Base-by-base conservation (phyloP, 768 basidiomycete genomes). In the Megacollybia marginata region DNA sequence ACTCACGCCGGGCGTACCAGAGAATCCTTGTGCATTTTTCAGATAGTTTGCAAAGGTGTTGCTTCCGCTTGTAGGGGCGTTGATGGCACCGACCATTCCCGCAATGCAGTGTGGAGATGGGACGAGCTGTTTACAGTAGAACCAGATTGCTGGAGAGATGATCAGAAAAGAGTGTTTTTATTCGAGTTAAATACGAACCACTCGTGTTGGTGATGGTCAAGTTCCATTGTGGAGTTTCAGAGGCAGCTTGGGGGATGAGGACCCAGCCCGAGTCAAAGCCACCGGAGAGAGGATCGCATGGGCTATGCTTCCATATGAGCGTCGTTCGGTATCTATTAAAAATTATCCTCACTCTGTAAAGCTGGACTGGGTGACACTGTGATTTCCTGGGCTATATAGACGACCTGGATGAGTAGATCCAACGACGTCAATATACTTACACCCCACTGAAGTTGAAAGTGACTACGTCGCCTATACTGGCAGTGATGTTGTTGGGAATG, bases 261-360 rank as follows among this genome's bases (percentile, higher is more conserved):
- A 80, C 65, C 66, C 66, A 77, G 23, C 78, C 79, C 16, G 80
- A 80, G 63, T 78, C 75, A 48, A 79, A 79, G 12, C 79, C 79
- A n/a, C 68, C 68, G 69, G 9, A 72, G 74, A 49, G 67, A 58
- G 54, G 78, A 81, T 1, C 78, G 78, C 44, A 60, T 56, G 10
- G 54, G 15, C 44, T 40, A 15, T 18, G 8, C 4, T 18, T 13
- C 38, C 13, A 5, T n/a, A n/a, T 40, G 18, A 18, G 18, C 8
- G 38, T 13, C 5, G 18, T 18, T 40, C 38, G 18, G 5, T 18
- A 40, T 13, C 38, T 18, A 40, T 40, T 8, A 2, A 28, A 6
- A 6, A 28, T 28, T 28, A 45, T n/a, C 19, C 44, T 33, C 18
- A 20, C 44, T 5, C 9, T 18, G 36, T 48, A 53, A 79, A 76